Evolutionary conservation across 805 yeast genomes (phyloP).

Genomic region (Yarrowia yakushimensis): DNA sequence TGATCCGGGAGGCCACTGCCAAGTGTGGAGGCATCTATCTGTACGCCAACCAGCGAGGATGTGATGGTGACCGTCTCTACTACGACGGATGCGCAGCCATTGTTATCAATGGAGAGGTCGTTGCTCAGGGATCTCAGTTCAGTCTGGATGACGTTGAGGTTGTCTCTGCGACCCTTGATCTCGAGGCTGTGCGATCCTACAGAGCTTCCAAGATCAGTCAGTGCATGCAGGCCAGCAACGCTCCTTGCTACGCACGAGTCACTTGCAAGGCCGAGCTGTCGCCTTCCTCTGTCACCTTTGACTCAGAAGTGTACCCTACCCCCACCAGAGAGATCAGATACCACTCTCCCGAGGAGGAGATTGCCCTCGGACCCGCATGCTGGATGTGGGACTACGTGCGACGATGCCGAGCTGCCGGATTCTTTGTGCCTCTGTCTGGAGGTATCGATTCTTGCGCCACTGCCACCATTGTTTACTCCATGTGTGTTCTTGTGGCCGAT

Average conservation of each 20-base stretch:
- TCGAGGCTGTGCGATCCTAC: conserved; percentile 85
- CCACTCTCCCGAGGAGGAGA: conserved; percentile 90
- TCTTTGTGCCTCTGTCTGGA: conserved; percentile 89
- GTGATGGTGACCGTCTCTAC: conserved; percentile 96
- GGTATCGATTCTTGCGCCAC: conserved; percentile 99
- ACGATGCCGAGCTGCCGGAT: conserved; percentile 87
- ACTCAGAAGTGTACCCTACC: conserved; percentile 61
- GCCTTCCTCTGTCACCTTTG: conserved; percentile 42
- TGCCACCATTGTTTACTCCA: conserved; percentile 86
- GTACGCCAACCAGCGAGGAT: conserved; percentile 93
- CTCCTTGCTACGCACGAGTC: conserved; percentile 36
- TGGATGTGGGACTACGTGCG: conserved; percentile 99
- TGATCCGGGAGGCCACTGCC: conserved; percentile 87
- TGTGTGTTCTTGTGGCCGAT: conserved; percentile 80
- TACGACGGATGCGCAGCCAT: conserved; percentile 97
- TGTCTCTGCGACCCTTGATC: conserved; percentile 87
- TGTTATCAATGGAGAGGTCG: conserved; percentile 84
- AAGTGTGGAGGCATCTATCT: conserved; percentile 96
- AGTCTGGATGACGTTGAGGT: conserved; percentile 91
- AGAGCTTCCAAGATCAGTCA: conserved; percentile 68
- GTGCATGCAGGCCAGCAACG: conserved; percentile 58
- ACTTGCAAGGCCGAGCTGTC: conserved; percentile 31
- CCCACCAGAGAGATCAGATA: conserved; percentile 49
- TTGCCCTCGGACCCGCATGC: conserved; percentile 97
- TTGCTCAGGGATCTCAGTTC: conserved; percentile 93